A percentile compares a stretch with the other conserved stretches of the same genome.
These are phyloP conservation scores for Microstegium vimineum DNA, from an alignment of 176 grass and related monocot genomes.

Conservation along the genomic window DNA sequence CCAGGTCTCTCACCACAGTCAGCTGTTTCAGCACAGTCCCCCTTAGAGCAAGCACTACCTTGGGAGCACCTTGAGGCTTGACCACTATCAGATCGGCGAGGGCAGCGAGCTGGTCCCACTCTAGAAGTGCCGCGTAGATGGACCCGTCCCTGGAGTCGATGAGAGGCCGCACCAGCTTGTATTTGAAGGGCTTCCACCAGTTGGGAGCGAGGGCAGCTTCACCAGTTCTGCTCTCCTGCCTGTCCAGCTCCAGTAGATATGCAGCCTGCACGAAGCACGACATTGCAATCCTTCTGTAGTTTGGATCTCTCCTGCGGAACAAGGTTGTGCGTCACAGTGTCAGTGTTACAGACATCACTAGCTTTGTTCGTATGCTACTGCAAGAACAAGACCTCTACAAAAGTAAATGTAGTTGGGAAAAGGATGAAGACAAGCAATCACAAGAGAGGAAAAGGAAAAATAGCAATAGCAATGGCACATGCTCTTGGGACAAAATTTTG, in stretches of 20 bases:
- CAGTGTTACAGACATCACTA: not conserved
- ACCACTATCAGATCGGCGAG: slow-evolving; percentile 53
- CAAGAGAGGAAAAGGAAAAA: not conserved
- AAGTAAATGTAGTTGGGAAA: not conserved
- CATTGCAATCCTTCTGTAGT: slow-evolving; percentile 72
- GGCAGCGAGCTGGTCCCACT: slow-evolving; percentile 69
- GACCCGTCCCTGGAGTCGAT: slow-evolving; percentile 72
- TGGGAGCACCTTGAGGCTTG: slow-evolving; percentile 72
- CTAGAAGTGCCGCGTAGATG: slow-evolving; percentile 67
- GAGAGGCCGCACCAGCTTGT: slow-evolving; percentile 54
- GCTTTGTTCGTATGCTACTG: not conserved
- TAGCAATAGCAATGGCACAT: not conserved
- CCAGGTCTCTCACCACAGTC: slow-evolving; percentile 63
- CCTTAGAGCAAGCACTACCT: slow-evolving; percentile 54
- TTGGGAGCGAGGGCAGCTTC: slow-evolving; percentile 54
- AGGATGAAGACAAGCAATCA: not conserved
- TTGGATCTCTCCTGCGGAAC: slow-evolving; percentile 63
- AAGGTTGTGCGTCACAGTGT: not conserved
- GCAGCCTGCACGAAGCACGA: slow-evolving; percentile 73
- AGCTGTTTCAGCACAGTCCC: slow-evolving; percentile 66
- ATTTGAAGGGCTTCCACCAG: slow-evolving; percentile 93
- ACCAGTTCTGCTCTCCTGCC: slow-evolving; percentile 53
- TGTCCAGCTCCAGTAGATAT: slow-evolving; percentile 76
- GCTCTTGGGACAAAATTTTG: not conserved
- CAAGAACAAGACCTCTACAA: not conserved